A percentile compares a stretch with the other conserved stretches of the same genome.
Conservation (phyloP, 2,329 filamentous ascomycete genomes). For the Colletotrichum sp. region DNA sequence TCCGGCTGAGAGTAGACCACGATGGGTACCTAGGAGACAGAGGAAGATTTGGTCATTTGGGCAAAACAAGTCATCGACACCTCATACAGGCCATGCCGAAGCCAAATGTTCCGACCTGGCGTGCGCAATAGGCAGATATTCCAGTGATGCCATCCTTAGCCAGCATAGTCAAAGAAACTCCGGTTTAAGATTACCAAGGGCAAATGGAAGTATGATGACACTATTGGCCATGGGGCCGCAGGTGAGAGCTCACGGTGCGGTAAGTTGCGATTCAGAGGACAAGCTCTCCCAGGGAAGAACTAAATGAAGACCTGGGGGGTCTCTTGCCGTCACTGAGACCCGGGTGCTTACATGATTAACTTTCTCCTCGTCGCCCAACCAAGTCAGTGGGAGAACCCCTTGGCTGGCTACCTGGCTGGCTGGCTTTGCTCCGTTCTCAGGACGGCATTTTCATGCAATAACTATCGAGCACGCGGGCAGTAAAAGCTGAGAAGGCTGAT, state of each 20-base stretch:
- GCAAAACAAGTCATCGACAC: background rate
- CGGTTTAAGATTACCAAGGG: rapidly evolving
- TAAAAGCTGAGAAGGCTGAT: rapidly evolving
- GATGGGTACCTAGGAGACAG: background rate
- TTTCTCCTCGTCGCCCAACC: background rate
- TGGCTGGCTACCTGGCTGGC: too few relatives aligned
- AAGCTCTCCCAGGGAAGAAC: background rate
- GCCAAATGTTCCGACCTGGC: background rate
- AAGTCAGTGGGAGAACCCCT: background rate
- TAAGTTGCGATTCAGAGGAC: background rate
- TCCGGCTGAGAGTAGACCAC: background rate
- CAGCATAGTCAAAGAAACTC: too few relatives aligned
- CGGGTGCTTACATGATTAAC: background rate
- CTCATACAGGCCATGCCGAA: background rate
- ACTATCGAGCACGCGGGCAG: too few relatives aligned
- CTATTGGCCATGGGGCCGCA: background rate
- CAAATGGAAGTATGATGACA: background rate
- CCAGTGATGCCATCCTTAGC: too few relatives aligned
- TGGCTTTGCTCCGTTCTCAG: too few relatives aligned
- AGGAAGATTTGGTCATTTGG: background rate
- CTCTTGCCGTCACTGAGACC: background rate
- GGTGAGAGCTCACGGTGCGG: background rate
- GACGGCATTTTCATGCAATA: too few relatives aligned
- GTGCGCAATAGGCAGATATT: too few relatives aligned
- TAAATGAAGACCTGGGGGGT: rapidly evolving